Evolutionary conservation across 441 rosid species (phyloP), one percentile per base, ranked within the genome.

Genomic region (Pelargonium australe): DNA sequence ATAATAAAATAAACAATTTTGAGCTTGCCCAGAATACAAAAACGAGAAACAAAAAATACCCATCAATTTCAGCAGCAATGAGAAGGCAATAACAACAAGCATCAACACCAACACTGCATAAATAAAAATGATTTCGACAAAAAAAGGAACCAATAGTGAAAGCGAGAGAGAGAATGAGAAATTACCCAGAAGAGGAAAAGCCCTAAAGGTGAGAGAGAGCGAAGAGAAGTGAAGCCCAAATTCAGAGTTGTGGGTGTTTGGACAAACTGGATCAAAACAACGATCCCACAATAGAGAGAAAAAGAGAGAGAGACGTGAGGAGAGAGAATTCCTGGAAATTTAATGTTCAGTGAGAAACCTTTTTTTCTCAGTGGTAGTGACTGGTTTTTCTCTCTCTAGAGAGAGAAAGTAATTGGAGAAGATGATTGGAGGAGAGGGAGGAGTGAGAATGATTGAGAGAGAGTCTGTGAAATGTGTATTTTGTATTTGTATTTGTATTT

Each of bases 221-320:
- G 63, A 57, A 57, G 23, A 57, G 63, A 25, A 57, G 23, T 57
- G 31, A 19, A 10, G 23, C 63, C 23, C 11, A 19, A 57, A 16
- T 57, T 17, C 12, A 57, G 63, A 57, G 28, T 57, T 57, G 40
- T 23, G 31, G 28, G 60, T 53, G 60, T 53, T n/a, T n/a, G 60
- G 16, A 57, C 63, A 57, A 57, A 51, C 28, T 57, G 63, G 19
- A 57, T 11, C 63, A 57, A 57, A 19, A 51, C 7, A 34, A 34
- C 40, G 40, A 34, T 34, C 40, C 40, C 40, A 34, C 1, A 34
- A 34, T 34, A 34, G 40, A 34, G 40, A 17, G 20, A 16, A 25
- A 57, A 25, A 57, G 63, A 57, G 13, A 57, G 63, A 57, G 62
- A 57, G 62, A 19, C 63, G 63, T 57, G 63, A 57, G 63, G 63